Base-by-base conservation (phyloP, 2,329 filamentous ascomycete species). In the Pestalotiopsis sp. region DNA sequence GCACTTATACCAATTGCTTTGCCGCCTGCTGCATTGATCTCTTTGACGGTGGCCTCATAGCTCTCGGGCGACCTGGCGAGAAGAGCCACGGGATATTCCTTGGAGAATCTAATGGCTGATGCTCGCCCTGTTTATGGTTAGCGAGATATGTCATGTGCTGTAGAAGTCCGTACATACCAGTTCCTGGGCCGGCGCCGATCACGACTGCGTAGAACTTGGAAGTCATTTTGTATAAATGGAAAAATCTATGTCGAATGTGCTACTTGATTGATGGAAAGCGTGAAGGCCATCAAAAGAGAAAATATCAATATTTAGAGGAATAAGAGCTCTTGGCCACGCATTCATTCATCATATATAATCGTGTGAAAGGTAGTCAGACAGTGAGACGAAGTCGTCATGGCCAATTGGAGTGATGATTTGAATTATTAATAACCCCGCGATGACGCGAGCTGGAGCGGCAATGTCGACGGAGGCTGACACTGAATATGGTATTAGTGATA, bases 1-100 rank as follows among this genome's bases (percentile, higher is more conserved):
- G 92, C 86, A 5, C 85, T 84, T 73, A 94, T 86, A 14, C 92
- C 92, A 20, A 94, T 80, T 1, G 92, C 92, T 64, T 87, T 84
- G 1, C 92, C 92, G 11, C 92, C 92, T 0, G 80, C 78, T 2
- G 80, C 77, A 67, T 89, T 89, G 80, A 96, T 93, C 71, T 93
- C 91, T 4, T 85, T 77, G 4, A 92, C 89, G 4, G 93, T 84
- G 22, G 83, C 79, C 67, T 88, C 83, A 79, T 90, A 93, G 77
- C 85, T 92, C 48, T 88, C 84, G 0, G 89, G 84, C 17, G 83
- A 88, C 63, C 92, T 89, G 10, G 92, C 89, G 10, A 95, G 86
- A 1, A 94, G 83, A 1, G 92, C 90, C 1, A 95, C 90, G 0
- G 91, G 88, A 75, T 95, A 96, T 5, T 84, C 74, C 69, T 88